Evolutionary conservation across 2,329 filamentous ascomycete species (phyloP).

Genomic region (Paecilomyces sp.): DNA sequence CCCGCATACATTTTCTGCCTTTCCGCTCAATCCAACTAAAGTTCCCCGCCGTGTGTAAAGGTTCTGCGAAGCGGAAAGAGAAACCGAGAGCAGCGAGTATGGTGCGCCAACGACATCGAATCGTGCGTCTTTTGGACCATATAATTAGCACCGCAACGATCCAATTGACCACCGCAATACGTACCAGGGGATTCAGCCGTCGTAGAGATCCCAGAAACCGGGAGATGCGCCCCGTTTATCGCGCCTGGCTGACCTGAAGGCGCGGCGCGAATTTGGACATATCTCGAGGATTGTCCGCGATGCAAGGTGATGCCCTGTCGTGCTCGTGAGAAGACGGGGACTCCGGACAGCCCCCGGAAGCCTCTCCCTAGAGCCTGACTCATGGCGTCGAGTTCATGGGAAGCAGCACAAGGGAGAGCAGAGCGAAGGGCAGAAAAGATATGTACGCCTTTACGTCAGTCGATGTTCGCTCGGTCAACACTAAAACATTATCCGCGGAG

Average conservation of each 20-base stretch:
- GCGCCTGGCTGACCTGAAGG: constrained; percentile 29
- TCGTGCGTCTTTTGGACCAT: constrained; percentile 62
- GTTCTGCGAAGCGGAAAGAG: constrained; percentile 84
- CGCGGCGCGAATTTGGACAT: constrained; percentile 38
- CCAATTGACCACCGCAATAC: constrained; percentile 3
- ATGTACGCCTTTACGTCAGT: constrained; percentile 6
- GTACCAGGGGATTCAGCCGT: constrained; percentile 37
- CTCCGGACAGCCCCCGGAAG: constrained; percentile 25
- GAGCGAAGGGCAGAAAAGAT: constrained; percentile 1
- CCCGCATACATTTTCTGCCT: constrained; percentile 70
- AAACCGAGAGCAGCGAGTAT: constrained; percentile 89
- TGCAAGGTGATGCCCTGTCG: constrained; percentile 13
- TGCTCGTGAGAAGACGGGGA: constrained; percentile 18
- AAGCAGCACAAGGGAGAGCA: not conserved
- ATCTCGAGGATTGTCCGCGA: constrained; percentile 23
- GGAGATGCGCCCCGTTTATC: constrained; percentile 29
- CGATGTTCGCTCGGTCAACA: not conserved
- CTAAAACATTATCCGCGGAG: not conserved
- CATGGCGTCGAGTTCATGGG: constrained; percentile 18
- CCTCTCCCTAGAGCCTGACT: constrained; percentile 28
- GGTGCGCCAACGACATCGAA: constrained; percentile 91
- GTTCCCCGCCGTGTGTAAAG: constrained; percentile 90
- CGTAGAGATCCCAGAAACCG: constrained; percentile 28
- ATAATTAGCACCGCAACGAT: not conserved
- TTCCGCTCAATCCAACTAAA: constrained; percentile 80